Conservation (phyloP, 176 grass and related monocot genomes). For the Cocos nucifera region DNA sequence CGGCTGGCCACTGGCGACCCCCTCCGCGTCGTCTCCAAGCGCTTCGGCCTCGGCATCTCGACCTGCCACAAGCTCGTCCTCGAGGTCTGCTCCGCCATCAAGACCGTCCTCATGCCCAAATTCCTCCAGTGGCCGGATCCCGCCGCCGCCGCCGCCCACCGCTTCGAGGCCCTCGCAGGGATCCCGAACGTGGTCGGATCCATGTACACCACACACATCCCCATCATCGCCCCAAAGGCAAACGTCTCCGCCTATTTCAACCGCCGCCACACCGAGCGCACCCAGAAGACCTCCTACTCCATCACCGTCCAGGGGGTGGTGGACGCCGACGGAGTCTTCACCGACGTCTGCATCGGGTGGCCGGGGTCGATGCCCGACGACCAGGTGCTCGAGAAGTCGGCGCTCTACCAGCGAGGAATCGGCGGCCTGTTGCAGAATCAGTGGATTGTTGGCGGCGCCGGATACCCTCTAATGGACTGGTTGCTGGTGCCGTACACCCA, state of each 20-base stretch:
- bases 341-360: constrained; percentile 13
- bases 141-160: background rate
- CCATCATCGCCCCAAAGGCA: background rate
- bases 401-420: constrained; percentile 4
- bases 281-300: constrained; percentile 7
- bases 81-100: constrained; percentile 7
- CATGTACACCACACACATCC: constrained; percentile 12
- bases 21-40: constrained; percentile 5
- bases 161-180: constrained; percentile 3
- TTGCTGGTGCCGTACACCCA: constrained; percentile 5
- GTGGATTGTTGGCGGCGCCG: constrained; percentile 1
- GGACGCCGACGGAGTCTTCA: constrained; percentile 10
- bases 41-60: constrained; percentile 16
- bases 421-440: too few species aligned
- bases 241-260: constrained; percentile 8
- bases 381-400: constrained; percentile 8
- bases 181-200: constrained; percentile 6
- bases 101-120: background rate
- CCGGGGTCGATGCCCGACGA: constrained; percentile 9
- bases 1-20: constrained; percentile 8
- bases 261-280: constrained; percentile 6
- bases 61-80: constrained; percentile 17
- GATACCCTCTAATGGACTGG: constrained; percentile 5
- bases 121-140: background rate
- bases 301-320: constrained; percentile 10